Conservation (phyloP, 208 protist genomes). For the Spongospora subterranea region DNA sequence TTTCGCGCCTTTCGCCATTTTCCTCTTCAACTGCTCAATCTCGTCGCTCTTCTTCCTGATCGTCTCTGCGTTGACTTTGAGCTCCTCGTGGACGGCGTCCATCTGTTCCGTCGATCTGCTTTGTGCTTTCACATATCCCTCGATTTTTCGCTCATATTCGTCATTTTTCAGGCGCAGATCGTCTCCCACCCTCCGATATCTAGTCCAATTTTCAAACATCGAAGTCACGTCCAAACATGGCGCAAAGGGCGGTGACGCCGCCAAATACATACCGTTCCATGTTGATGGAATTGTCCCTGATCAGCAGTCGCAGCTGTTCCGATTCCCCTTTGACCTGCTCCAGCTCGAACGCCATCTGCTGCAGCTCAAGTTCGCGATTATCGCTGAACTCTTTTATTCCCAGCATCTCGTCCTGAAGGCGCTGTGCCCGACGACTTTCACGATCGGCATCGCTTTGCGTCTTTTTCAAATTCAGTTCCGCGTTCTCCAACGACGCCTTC, state of each 20-base stretch:
- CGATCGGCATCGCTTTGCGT: constrained; percentile 73
- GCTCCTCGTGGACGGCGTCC: neutral
- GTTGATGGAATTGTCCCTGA: constrained; percentile 51
- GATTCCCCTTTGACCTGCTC: constrained; percentile 4
- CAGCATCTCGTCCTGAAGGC: constrained; percentile 86
- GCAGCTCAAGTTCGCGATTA: constrained; percentile 28
- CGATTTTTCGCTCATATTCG: constrained; percentile 31
- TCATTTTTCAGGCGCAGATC: constrained; percentile 52
- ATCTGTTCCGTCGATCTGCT: neutral
- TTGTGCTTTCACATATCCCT: neutral
- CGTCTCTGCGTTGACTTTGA: neutral
- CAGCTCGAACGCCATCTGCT: constrained; percentile 43
- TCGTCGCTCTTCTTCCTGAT: constrained; percentile 35
- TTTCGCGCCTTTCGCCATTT: constrained; percentile 48
- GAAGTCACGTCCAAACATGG: neutral
- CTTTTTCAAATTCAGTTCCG: neutral
- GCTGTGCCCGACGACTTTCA: constrained; percentile 78
- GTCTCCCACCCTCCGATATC: neutral
- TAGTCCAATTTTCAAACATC: neutral
- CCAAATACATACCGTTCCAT: neutral
- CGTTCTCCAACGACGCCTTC: constrained; percentile 2
- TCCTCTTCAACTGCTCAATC: constrained; percentile 42
- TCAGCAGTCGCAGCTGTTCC: constrained; percentile 41
- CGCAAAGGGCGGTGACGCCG: no score
- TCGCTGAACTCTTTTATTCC: neutral